These are phyloP conservation scores for Collybia nuda DNA, from an alignment of 768 basidiomycete genomes.

Conservation along the genomic window DNA sequence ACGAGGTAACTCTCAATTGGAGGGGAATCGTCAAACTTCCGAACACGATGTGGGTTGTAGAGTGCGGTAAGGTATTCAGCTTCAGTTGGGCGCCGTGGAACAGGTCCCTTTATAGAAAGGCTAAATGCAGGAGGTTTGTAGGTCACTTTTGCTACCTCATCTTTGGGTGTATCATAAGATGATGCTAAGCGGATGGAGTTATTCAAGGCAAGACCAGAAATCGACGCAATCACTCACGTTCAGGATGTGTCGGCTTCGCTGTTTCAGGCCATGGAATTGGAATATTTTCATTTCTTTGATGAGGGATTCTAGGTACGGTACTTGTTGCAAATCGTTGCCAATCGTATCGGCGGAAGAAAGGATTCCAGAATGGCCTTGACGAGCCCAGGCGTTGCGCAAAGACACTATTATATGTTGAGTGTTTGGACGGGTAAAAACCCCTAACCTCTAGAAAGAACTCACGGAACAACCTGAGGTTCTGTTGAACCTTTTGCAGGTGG, in stretches of 20 bases:
- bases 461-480: conserved; percentile 46
- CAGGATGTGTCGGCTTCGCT: conserved; percentile 37
- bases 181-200: conserved; percentile 36
- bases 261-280: conserved; percentile 72
- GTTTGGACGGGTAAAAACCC: not conserved
- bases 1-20: conserved; percentile 68
- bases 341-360: conserved; percentile 51
- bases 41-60: conserved; percentile 50
- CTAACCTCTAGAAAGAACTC: conserved; percentile 20
- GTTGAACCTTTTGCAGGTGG: conserved; percentile 39
- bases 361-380: conserved; percentile 59
- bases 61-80: conserved; percentile 57
- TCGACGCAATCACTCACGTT: conserved; percentile 33
- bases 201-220: not conserved
- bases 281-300: conserved; percentile 38
- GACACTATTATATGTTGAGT: conserved; percentile 44
- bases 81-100: conserved; percentile 46
- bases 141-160: conserved; percentile 66
- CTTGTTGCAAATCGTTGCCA: conserved; percentile 75
- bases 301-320: conserved; percentile 58
- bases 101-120: conserved; percentile 29
- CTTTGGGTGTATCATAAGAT: conserved; percentile 63
- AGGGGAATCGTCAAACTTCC: conserved; percentile 44
- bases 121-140: conserved; percentile 63
- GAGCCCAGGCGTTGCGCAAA: conserved; percentile 74